Conservation (phyloP, 2,329 filamentous ascomycete genomes). For the Aspergillus phoenicis region DNA sequence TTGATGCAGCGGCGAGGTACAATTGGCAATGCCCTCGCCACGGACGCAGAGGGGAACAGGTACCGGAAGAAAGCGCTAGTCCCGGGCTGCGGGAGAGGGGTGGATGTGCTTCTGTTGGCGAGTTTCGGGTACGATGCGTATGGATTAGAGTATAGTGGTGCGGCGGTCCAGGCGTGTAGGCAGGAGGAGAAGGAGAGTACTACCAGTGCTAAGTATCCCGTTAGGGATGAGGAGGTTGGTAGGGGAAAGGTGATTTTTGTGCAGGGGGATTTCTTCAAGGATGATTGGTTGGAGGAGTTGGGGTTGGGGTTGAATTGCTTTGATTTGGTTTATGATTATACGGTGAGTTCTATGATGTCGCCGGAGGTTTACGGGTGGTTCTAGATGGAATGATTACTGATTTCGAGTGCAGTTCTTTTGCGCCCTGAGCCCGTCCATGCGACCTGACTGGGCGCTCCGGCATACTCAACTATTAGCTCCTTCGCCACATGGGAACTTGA, state of each 20-base stretch:
- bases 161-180: conserved; percentile 11
- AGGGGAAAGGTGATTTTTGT: conserved; percentile 59
- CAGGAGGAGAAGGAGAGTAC: background rate
- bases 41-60: conserved; percentile 16
- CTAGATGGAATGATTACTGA: background rate
- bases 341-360: conserved; percentile 47
- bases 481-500: conserved; percentile 49
- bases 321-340: conserved; percentile 44
- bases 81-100: conserved; percentile 78
- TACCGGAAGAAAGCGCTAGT: conserved; percentile 65
- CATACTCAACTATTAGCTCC: conserved; percentile 41
- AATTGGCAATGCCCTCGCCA: conserved; percentile 38
- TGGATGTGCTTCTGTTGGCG: conserved; percentile 75
- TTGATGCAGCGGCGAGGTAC: conserved; percentile 45
- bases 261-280: conserved; percentile 53
- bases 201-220: conserved; percentile 7
- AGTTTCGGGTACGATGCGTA: conserved; percentile 75
- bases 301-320: conserved; percentile 9
- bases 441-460: conserved; percentile 61
- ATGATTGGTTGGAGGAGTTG: conserved; percentile 14
- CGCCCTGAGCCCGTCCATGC: conserved; percentile 57
- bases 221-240: conserved; percentile 6
- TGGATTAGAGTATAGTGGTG: conserved; percentile 61
- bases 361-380: background rate
- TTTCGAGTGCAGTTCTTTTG: conserved; percentile 58